phyloP scores from a whole-genome alignment of 2,329 filamentous ascomycete species.

The Penicillium sclerotiorum region DNA sequence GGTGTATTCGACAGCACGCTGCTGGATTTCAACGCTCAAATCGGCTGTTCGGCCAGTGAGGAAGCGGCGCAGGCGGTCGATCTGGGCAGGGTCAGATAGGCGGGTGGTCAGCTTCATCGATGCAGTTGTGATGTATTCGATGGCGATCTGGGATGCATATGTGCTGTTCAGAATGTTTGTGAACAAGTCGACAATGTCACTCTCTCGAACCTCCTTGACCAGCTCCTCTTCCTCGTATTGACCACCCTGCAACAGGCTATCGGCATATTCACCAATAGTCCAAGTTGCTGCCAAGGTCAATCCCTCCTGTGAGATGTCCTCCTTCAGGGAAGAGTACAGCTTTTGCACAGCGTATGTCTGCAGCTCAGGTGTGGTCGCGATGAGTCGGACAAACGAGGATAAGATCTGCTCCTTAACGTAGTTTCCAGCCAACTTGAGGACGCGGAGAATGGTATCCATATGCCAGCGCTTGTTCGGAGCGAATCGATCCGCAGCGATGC shows the following conservation, averaged over 20 bases:
- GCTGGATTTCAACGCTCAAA: conserved; percentile 92
- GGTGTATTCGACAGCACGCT: conserved; percentile 90
- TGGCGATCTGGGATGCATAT: conserved; percentile 86
- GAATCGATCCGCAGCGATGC: conserved; percentile 92
- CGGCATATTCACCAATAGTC: conserved; percentile 97
- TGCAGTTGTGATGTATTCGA: conserved; percentile 94
- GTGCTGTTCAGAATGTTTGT: conserved; percentile 89
- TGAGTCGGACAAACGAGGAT: conserved; percentile 92
- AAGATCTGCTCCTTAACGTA: conserved; percentile 98
- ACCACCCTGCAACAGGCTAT: conserved; percentile 82
- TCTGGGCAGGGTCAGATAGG: conserved; percentile 77
- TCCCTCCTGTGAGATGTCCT: conserved; percentile 97
- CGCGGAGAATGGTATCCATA: conserved; percentile 93
- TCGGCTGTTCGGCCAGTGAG: conserved; percentile 79
- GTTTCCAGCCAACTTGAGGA: conserved; percentile 90
- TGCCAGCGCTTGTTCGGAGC: conserved; percentile 98
- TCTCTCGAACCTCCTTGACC: conserved; percentile 79
- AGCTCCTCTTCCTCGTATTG: conserved; percentile 94
- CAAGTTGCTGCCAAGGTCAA: conserved; percentile 90
- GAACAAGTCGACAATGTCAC: conserved; percentile 91
- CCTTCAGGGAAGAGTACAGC: conserved; percentile 84
- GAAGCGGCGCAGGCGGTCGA: conserved; percentile 80
- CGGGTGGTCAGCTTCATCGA: conserved; percentile 93
- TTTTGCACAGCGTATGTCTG: conserved; percentile 98
- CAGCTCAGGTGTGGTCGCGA: conserved; percentile 89